These are phyloP conservation scores for Penicillium riverlandense DNA, from an alignment of 495 filamentous ascomycete species.

Conservation along the genomic window DNA sequence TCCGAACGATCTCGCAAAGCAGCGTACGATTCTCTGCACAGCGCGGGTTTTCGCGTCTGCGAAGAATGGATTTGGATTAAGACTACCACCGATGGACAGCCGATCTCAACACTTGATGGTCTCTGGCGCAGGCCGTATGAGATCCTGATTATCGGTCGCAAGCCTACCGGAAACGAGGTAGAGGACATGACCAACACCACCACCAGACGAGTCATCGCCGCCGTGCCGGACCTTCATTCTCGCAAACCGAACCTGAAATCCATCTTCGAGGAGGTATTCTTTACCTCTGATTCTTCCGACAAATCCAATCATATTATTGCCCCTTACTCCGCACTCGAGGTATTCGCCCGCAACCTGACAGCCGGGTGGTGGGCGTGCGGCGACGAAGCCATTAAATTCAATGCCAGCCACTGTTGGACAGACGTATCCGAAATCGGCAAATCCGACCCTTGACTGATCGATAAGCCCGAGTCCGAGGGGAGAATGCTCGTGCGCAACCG, in stretches of 20 bases:
- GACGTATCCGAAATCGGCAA: background rate
- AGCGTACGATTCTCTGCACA: constrained; percentile 52
- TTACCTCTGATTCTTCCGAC: constrained; percentile 1
- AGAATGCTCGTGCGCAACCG: too few relatives aligned
- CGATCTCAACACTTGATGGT: constrained; percentile 60
- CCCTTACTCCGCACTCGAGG: constrained; percentile 62
- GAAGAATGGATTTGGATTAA: constrained; percentile 97
- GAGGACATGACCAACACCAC: background rate
- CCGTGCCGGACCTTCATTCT: constrained; percentile 87
- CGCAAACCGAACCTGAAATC: constrained; percentile 70
- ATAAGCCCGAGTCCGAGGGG: too few relatives aligned
- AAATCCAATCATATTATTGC: too few relatives aligned
- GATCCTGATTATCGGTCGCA: constrained; percentile 59
- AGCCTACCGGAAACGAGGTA: constrained; percentile 15
- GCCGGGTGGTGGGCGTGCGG: constrained; percentile 88
- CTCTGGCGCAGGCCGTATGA: constrained; percentile 84
- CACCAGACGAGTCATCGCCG: constrained; percentile 56
- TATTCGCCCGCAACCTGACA: constrained; percentile 83
- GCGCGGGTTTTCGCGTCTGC: constrained; percentile 54
- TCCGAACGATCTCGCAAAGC: constrained; percentile 50
- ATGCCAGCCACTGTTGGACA: constrained; percentile 61
- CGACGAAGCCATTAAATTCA: constrained; percentile 77
- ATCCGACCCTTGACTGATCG: too few relatives aligned
- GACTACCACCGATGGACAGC: constrained; percentile 61
- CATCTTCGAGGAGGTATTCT: constrained; percentile 46